A percentile compares a stretch with the other conserved stretches of the same genome.
phyloP scores from a whole-genome alignment of 2,329 filamentous ascomycete species.

The Ophiocordyceps australis region DNA sequence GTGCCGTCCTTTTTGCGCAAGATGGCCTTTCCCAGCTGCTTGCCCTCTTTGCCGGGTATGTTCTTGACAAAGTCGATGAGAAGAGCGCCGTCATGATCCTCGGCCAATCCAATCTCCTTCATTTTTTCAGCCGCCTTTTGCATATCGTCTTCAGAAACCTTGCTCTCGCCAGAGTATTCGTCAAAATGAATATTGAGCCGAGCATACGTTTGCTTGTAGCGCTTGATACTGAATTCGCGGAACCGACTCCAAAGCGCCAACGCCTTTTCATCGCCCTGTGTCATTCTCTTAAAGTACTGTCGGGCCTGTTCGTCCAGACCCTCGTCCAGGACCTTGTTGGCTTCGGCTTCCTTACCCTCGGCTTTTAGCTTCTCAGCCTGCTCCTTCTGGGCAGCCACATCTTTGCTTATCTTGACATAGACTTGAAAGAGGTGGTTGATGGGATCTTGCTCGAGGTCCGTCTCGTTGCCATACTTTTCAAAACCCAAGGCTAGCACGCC shows the following conservation, averaged over 20 bases:
- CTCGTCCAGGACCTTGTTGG: slow-evolving; percentile 14
- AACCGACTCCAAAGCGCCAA: slow-evolving; percentile 34
- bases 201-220: slow-evolving; percentile 36
- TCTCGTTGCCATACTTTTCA: slow-evolving; percentile 45
- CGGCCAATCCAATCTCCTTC: slow-evolving; percentile 43
- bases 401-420: slow-evolving; percentile 46
- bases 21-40: slow-evolving; percentile 52
- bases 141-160: slow-evolving; percentile 52
- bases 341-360: slow-evolving; percentile 19
- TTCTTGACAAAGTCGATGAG: slow-evolving; percentile 57
- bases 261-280: slow-evolving; percentile 33
- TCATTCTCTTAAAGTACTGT: slow-evolving; percentile 40
- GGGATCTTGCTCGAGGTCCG: slow-evolving; percentile 42
- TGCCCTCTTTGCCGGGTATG: slow-evolving; percentile 45
- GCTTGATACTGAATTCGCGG: slow-evolving; percentile 31
- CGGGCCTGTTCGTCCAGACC: slow-evolving; percentile 27
- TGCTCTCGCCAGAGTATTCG: slow-evolving; percentile 55
- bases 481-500: slow-evolving; percentile 47
- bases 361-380: slow-evolving; percentile 26
- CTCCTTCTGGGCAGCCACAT: slow-evolving; percentile 44
- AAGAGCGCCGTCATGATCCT: slow-evolving; percentile 54
- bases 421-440: slow-evolving; percentile 52
- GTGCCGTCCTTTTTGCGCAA: slow-evolving; percentile 57
- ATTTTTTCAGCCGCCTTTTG: slow-evolving; percentile 41
- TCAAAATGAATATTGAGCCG: slow-evolving; percentile 56